Evolutionary conservation across 495 filamentous ascomycete genomes (phyloP).

Genomic region (Lindgomyces ingoldianus): DNA sequence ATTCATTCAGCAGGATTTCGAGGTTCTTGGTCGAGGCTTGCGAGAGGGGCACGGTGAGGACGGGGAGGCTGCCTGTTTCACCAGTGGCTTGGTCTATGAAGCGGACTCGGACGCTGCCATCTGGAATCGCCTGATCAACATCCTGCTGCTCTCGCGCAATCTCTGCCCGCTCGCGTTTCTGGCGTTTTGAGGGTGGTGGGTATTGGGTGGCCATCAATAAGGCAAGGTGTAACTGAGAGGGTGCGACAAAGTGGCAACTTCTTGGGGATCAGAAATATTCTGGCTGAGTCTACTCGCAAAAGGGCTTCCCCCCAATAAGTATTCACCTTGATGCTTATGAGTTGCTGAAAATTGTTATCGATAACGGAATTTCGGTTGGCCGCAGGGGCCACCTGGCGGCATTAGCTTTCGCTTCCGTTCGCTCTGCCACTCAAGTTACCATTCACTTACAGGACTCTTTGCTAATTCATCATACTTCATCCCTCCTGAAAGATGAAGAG

Average conservation of each 20-base stretch:
- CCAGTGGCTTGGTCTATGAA: conserved; percentile 85
- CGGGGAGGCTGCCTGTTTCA: conserved; percentile 63
- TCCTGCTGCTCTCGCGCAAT: conserved; percentile 75
- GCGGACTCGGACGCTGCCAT: conserved; percentile 77
- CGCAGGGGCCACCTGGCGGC: too few species aligned
- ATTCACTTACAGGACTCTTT: neutral
- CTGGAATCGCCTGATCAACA: conserved; percentile 62
- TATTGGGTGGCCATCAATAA: conserved; percentile 76
- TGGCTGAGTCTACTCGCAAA: too few species aligned
- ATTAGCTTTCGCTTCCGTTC: neutral
- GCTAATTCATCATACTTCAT: conserved; percentile 6
- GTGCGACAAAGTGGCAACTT: too few species aligned
- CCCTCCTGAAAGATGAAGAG: neutral
- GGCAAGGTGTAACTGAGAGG: neutral
- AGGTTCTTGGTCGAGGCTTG: conserved; percentile 89
- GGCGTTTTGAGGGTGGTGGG: conserved; percentile 89
- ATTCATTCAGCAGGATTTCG: conserved; percentile 83
- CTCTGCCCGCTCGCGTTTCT: conserved; percentile 73
- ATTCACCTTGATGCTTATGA: too few species aligned
- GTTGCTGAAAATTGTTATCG: too few species aligned
- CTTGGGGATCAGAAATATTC: too few species aligned
- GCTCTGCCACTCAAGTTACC: neutral
- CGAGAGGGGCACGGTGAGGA: conserved; percentile 73
- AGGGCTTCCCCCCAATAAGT: too few species aligned
- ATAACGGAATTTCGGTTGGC: too few species aligned